Base-by-base conservation (phyloP, 139 green algal species). In the Ulvella scutata region DNA sequence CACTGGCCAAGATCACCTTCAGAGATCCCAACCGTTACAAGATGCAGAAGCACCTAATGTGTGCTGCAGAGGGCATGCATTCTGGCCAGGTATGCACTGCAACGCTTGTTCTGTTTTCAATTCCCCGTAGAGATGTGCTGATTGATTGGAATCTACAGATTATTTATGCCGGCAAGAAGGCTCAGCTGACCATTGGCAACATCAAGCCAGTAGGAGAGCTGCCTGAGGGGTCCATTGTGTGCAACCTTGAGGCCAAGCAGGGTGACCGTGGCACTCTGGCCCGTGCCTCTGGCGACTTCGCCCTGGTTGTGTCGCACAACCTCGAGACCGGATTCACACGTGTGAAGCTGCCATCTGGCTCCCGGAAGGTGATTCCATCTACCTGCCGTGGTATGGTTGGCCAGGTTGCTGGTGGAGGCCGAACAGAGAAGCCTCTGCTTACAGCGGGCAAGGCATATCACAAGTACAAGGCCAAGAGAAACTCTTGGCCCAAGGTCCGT, bases 361-460 rank as follows among this genome's bases (percentile, higher is more conserved):
- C 90, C 75, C 99, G 98, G 90, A 99, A 99, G 93, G 89, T 92
- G 43, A 1, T 75, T 3, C 88, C 92, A 62, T 90, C 79, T 79
- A 79, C 80, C 2, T 98, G 92, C 92, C 89, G 95, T 74, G 95
- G 86, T 9, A 98, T 91, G 73, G 83, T 99, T 10, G 95, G 95
- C 76, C 94, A 98, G 86, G 92, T 99, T 7, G 87, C 95, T 38
- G 95, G 95, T 80, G 95, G 95, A 80, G 95, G 95, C 43, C 90
- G 95, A 61, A 98, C 93, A 20, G 95, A 99, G 88, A 99, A 99
- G 94, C 95, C 95, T 40, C 91, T 99, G 92, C 88, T 99, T 35
- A 99, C 98, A 92, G 95, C 94, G 26, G 95, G 95, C 73, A 86
- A 86, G 75, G 83, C 87, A 39, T 98, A 96, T 89, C 90, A 95